Percentiles rank a stretch among this genome's conserved stretches.
phyloP scores from a whole-genome alignment of 345 rosid species.

The Ailanthus altissimus region DNA sequence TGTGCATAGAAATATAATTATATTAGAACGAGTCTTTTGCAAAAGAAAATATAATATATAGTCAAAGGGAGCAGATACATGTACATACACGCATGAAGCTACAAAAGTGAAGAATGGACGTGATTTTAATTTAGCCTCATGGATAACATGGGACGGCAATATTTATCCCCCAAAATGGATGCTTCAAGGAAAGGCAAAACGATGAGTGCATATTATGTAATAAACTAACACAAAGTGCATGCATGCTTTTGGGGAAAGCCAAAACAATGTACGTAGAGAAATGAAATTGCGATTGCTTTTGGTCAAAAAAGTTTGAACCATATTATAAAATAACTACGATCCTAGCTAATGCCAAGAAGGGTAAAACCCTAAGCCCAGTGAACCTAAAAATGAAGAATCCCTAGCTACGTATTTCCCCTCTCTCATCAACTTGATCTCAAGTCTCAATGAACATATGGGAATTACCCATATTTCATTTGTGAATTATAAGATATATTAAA shows the following conservation, averaged over 20 bases:
- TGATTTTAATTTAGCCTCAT: background rate
- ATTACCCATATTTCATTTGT: no score
- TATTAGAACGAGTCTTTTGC: no score
- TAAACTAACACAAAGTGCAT: background rate
- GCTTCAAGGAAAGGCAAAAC: slow-evolving; percentile 9
- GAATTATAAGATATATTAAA: no score
- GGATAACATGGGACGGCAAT: slow-evolving; percentile 12
- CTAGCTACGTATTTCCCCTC: no score
- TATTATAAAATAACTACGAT: background rate
- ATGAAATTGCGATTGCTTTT: background rate
- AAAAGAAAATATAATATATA: background rate
- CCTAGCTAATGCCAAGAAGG: no score
- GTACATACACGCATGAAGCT: slow-evolving; percentile 2
- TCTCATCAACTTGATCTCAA: no score
- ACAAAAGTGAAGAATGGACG: background rate
- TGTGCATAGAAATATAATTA: no score
- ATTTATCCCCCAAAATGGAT: background rate
- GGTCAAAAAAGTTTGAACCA: background rate
- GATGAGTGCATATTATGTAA: background rate
- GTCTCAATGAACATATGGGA: no score
- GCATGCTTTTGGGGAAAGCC: background rate
- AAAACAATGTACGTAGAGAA: no score
- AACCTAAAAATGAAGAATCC: no score
- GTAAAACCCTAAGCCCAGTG: no score
- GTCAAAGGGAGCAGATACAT: slow-evolving; percentile 25